Percentiles rank a stretch among this genome's conserved stretches.
Evolutionary conservation across 2,329 filamentous ascomycete species (phyloP).

Genomic region (Aspergillus brunneoviolaceus): DNA sequence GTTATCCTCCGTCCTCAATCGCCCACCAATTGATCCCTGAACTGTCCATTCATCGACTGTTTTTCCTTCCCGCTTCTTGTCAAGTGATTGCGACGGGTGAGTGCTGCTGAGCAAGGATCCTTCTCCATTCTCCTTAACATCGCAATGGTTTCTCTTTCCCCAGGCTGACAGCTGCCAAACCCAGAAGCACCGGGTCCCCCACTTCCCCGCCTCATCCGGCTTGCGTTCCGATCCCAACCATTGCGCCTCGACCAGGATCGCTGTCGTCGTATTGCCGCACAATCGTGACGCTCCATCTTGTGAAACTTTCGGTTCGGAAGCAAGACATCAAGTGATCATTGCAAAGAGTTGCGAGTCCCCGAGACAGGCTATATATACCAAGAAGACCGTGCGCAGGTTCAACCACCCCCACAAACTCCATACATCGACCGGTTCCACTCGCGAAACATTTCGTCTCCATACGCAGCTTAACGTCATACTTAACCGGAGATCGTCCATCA

Average conservation of each 20-base stretch:
- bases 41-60: neutral
- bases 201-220: constrained; percentile 29
- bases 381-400: neutral
- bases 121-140: neutral
- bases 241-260: constrained; percentile 5
- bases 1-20: neutral
- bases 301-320: constrained; percentile 7
- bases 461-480: constrained; percentile 9
- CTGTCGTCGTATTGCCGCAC: constrained; percentile 6
- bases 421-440: constrained; percentile 4
- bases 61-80: constrained; percentile 2
- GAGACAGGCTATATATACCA: constrained; percentile 13
- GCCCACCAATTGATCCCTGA: neutral
- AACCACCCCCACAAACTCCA: neutral
- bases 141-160: constrained; percentile 1
- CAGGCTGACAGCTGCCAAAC: constrained; percentile 11
- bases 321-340: constrained; percentile 9
- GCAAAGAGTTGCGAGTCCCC: neutral
- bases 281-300: constrained; percentile 6
- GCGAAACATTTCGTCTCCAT: constrained; percentile 1
- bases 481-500: constrained; percentile 13
- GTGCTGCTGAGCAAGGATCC: constrained; percentile 10
- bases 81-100: constrained; percentile 11
- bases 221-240: constrained; percentile 18
- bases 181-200: constrained; percentile 19